Evolutionary conservation across 2,329 filamentous ascomycete genomes (phyloP).

Genomic region (Cercospora beticola): DNA sequence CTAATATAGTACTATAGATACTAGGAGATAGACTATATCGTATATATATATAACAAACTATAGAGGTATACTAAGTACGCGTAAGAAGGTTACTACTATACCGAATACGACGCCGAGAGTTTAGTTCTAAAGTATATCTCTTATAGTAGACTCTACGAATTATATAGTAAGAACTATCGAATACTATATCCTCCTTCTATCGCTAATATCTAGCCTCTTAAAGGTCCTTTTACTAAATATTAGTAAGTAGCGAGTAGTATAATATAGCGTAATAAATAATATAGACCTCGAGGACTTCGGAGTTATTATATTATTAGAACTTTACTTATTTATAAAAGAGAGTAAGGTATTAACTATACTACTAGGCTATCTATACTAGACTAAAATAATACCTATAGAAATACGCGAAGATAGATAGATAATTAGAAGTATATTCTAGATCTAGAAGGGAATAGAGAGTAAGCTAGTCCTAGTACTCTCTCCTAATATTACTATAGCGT

Average conservation of each 20-base stretch:
- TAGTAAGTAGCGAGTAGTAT: not conserved
- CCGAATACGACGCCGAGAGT: not conserved
- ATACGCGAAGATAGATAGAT: not conserved
- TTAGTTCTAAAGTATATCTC: not conserved
- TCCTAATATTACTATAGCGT: not conserved
- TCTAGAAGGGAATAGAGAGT: not conserved
- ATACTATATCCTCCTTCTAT: not conserved
- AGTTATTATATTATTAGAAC: not conserved
- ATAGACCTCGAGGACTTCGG: not conserved
- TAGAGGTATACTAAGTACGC: not conserved
- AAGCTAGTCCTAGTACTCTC: not conserved
- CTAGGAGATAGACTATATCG: not conserved
- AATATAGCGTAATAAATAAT: not conserved
- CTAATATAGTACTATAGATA: not conserved
- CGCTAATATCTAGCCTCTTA: not conserved
- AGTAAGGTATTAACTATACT: not conserved
- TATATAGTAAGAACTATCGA: not conserved
- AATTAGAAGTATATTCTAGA: not conserved
- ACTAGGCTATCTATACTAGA: not conserved
- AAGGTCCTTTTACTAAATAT: not conserved
- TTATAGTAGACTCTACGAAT: not conserved
- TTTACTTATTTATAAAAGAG: not conserved
- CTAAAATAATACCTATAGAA: not conserved
- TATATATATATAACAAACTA: not conserved
- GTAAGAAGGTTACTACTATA: not conserved